Base-by-base conservation (phyloP, 768 basidiomycete species). In the Mycena olivaceomarginata region DNA sequence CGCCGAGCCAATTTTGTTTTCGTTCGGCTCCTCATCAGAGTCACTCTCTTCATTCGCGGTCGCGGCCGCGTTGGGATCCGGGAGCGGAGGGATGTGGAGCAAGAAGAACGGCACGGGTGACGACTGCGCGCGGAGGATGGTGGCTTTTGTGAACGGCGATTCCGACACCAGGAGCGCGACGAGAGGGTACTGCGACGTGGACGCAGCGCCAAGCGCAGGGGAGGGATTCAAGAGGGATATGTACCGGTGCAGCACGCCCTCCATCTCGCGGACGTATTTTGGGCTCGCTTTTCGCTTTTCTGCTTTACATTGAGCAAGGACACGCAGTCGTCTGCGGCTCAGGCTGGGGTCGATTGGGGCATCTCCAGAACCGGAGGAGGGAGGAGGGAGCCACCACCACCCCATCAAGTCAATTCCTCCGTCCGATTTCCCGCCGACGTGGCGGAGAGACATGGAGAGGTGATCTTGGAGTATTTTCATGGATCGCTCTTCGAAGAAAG, bases 261-360 rank as follows among this genome's bases (percentile, higher is more conserved):
- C 97, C 86, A 98, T 89, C 83, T 98, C 97, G 43, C 97, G 92
- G 0, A 98, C 91, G 80, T 94, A 94, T 37, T 93, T 92, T 3
- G 97, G 96, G 4, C 95, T 91, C 48, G 93, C 84, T 82, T 94
- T 95, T 85, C 93, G 94, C 87, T 93, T 94, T 82, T 97, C 96
- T 0, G 96, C 96, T 88, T 98, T 98, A 87, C 97, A 98, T 81
- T 98, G 97, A 0, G 90, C 96, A 25, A 98, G 84, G 12, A 98
- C 90, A 68, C 97, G 93, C 5, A 98, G 80, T 2, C 96, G 89
- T 46, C 90, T 86, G 31, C 92, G 87, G 20, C 43, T 25, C 53
- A 46, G 22, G 5, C 4, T 18, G 15, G 72, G 60, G 12, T 62
- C 46, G 56, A 0, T 40, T 20, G 18, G 45, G 70, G 41, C 72